Percentiles rank a stretch among this genome's conserved stretches.
Evolutionary conservation across 2,329 filamentous ascomycete genomes (phyloP).

Genomic region (Thielaviopsis populi): DNA sequence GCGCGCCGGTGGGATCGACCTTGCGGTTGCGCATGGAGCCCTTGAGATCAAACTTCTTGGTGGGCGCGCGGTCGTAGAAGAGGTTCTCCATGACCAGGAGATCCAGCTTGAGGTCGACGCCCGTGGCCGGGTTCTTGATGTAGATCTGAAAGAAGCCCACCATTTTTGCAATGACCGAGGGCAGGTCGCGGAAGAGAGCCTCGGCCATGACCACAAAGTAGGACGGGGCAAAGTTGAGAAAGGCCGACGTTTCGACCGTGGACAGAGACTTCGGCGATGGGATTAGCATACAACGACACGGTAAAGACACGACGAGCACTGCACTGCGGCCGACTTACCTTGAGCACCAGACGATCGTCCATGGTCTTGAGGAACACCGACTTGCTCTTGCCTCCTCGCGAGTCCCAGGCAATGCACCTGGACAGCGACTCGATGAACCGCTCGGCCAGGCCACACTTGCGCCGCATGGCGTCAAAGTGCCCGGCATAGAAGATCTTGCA

Average conservation of each 20-base stretch:
- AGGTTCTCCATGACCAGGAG: conserved; percentile 93
- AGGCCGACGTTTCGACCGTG: conserved; percentile 81
- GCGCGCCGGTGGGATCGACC: conserved; percentile 86
- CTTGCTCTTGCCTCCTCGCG: conserved; percentile 93
- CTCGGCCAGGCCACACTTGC: conserved; percentile 85
- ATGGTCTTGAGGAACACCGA: conserved; percentile 94
- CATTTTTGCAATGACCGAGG: conserved; percentile 98
- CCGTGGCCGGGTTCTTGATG: conserved; percentile 86
- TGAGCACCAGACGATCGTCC: conserved; percentile 85
- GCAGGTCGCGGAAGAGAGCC: conserved; percentile 84
- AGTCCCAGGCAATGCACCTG: conserved; percentile 93
- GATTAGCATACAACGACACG: neutral
- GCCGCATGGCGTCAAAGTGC: conserved; percentile 85
- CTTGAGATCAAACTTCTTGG: conserved; percentile 87
- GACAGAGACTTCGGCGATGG: conserved; percentile 53
- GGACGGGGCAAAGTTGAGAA: conserved; percentile 85
- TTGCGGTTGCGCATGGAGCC: conserved; percentile 98
- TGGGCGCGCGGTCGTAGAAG: conserved; percentile 86
- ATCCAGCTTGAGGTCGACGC: conserved; percentile 87
- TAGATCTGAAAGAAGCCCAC: conserved; percentile 94
- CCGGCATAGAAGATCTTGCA: conserved; percentile 99
- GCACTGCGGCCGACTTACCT: conserved; percentile 29
- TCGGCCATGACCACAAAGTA: conserved; percentile 98
- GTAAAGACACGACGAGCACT: neutral
- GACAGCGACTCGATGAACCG: conserved; percentile 91